Conservation (phyloP, 1,139 yeast genomes). For the Martiniozyma asiatica region DNA sequence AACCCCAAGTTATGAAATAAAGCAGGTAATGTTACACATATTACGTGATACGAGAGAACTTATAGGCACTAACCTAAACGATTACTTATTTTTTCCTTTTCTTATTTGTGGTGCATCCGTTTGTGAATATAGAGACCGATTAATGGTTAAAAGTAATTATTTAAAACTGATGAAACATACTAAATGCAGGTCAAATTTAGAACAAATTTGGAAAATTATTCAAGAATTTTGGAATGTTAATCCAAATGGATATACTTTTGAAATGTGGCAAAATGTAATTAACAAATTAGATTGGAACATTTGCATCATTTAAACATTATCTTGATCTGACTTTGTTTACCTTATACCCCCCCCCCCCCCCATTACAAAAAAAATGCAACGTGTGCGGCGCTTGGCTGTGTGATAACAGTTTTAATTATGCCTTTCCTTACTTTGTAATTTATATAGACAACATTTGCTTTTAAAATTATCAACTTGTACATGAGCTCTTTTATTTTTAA, state of each 20-base stretch:
- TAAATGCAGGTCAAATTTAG: conserved; percentile 7
- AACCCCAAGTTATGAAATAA: conserved; percentile 13
- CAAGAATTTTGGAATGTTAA: conserved; percentile 15
- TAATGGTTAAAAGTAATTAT: conserved; percentile 12
- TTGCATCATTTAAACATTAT: conserved; percentile 13
- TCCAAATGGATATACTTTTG: conserved; percentile 13
- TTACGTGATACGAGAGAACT: conserved; percentile 11
- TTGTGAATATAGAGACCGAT: conserved; percentile 15
- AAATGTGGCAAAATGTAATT: conserved; percentile 15
- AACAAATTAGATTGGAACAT: conserved; percentile 17
- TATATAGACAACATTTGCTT: no score
- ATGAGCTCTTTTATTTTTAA: no score
- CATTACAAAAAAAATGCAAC: no score
- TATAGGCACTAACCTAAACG: conserved; percentile 5
- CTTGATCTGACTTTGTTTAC: no score
- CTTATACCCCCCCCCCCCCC: no score
- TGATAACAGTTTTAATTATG: no score
- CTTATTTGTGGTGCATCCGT: conserved; percentile 17
- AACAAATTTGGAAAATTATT: conserved; percentile 13
- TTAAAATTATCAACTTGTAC: no score
- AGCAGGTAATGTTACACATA: conserved; percentile 13
- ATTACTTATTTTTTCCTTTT: conserved; percentile 13
- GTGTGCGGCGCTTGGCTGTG: no score
- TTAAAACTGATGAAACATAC: conserved; percentile 5
- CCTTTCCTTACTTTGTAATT: no score